Base-by-base conservation (phyloP, 805 yeast genomes). In the Candida chauliodis region DNA sequence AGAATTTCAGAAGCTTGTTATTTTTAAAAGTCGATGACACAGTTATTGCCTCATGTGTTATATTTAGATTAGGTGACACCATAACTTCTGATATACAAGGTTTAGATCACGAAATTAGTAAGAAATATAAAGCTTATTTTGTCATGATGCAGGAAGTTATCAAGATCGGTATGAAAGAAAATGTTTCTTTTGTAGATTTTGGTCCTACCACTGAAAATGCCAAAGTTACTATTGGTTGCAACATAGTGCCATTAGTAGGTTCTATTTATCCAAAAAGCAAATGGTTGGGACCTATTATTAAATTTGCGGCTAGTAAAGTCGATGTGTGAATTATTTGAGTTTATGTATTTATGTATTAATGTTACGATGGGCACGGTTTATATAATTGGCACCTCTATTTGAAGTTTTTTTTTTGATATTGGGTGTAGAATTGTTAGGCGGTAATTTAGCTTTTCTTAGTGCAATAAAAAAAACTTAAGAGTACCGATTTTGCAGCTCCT, bases 71-170 rank as follows among this genome's bases (percentile, higher is more conserved):
- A 18, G 74, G 73, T 2, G 68, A 63, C 35, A 69, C 74, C 1
- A 60, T 68, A 30, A 68, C 74, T 2, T 62, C 71, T 5, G 74
- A 68, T 43, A 51, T 68, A 9, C 74, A 68, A 45, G 74, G 74
- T 4, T 50, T 68, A 15, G 63, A 69, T 36, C 68, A 66, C 34
- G 72, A 66, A 14, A 44, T 41, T 16, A 64, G 64, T 9, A 56
- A 67, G 21, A 50, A 61, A 30, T 61, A 60, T 44, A 67, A 64
- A 42, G 72, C 71, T 3, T 68, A 68, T 42, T 68, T 68, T 49
- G 74, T 67, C 15, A 69, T 69, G 73, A 68, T 68, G 73, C 72
- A 68, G 48, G 59, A 63, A 30, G 66, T 67, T n/a, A 66, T 68
- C 18, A 50, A 52, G 16, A 64, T 66, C 13, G 74, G 71, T 0